A percentile compares a stretch with the other conserved stretches of the same genome.
Conservation (phyloP, 208 protist genomes). For the Acanthamoeba culbertsoni region DNA sequence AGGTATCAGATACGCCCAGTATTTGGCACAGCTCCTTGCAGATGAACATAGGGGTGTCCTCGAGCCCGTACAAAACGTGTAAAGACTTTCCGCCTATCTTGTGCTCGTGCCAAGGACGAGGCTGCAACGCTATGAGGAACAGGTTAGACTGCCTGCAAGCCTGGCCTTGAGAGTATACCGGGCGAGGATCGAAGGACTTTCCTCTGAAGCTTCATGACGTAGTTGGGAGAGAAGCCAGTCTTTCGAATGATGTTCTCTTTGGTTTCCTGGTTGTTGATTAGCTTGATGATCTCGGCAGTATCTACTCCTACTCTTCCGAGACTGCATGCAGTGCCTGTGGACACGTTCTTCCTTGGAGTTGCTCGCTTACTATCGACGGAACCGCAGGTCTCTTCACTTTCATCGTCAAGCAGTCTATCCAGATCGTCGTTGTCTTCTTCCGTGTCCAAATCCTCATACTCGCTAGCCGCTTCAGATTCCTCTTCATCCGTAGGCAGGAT, state of each 20-base stretch:
- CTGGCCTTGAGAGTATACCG: neutral
- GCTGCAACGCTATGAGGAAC: neutral
- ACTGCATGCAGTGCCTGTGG: neutral
- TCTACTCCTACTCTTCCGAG: neutral
- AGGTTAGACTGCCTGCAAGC: neutral
- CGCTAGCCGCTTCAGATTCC: neutral
- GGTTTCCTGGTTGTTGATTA: conserved; percentile 20
- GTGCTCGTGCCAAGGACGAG: neutral
- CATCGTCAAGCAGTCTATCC: too few species aligned
- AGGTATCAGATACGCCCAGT: neutral
- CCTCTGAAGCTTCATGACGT: conserved; percentile 20
- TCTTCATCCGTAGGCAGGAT: neutral
- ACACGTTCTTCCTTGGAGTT: neutral
- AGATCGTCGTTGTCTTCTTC: neutral
- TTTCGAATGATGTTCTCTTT: neutral
- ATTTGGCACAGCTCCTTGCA: conserved; percentile 10
- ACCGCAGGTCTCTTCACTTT: neutral
- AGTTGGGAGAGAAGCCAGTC: neutral
- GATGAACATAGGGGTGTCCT: conserved; percentile 19
- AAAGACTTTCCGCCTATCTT: neutral
- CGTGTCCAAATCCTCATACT: neutral
- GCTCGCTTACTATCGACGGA: neutral
- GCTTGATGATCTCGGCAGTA: neutral
- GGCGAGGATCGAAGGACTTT: neutral
- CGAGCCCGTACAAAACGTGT: neutral